Evolutionary conservation across 345 rosid species (phyloP).

Genomic region (Boechera stricta): DNA sequence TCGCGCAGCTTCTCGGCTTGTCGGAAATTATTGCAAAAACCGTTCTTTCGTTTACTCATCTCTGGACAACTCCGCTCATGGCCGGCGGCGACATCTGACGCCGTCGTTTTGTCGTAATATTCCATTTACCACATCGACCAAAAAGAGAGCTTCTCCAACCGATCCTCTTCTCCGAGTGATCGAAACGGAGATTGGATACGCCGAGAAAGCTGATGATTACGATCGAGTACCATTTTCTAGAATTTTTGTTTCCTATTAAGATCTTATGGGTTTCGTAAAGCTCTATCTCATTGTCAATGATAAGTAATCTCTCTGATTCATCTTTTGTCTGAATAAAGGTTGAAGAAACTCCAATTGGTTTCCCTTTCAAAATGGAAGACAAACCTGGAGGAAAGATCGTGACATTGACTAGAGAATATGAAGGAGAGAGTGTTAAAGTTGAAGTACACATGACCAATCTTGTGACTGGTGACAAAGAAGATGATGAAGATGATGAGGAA

Average conservation of each 20-base stretch:
- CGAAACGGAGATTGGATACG: constrained; percentile 68
- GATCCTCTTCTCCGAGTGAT: constrained; percentile 69
- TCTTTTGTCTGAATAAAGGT: constrained; percentile 44
- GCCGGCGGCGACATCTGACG: constrained; percentile 6
- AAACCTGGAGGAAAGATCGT: constrained; percentile 64
- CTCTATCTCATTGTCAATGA: not conserved
- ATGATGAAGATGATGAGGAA: constrained; percentile 42
- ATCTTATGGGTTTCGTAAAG: not conserved
- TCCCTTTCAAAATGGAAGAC: constrained; percentile 84
- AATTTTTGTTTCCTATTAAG: not conserved
- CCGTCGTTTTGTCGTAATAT: constrained; percentile 30
- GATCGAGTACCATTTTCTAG: constrained; percentile 47
- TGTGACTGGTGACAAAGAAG: constrained; percentile 63
- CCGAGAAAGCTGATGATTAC: constrained; percentile 64
- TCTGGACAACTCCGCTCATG: constrained; percentile 24
- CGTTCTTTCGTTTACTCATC: constrained; percentile 44
- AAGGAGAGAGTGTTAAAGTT: constrained; percentile 71
- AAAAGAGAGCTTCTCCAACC: constrained; percentile 47
- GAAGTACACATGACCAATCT: constrained; percentile 93
- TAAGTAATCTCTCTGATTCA: constrained; percentile 27
- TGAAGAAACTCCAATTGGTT: constrained; percentile 65
- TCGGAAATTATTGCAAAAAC: constrained; percentile 46
- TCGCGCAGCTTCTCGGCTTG: constrained; percentile 50
- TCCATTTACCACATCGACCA: constrained; percentile 52
- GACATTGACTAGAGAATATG: constrained; percentile 64